Percentiles rank a stretch among this genome's conserved stretches.
Conservation (phyloP, 805 yeast genomes). For the Yamadazyma philogaea region DNA sequence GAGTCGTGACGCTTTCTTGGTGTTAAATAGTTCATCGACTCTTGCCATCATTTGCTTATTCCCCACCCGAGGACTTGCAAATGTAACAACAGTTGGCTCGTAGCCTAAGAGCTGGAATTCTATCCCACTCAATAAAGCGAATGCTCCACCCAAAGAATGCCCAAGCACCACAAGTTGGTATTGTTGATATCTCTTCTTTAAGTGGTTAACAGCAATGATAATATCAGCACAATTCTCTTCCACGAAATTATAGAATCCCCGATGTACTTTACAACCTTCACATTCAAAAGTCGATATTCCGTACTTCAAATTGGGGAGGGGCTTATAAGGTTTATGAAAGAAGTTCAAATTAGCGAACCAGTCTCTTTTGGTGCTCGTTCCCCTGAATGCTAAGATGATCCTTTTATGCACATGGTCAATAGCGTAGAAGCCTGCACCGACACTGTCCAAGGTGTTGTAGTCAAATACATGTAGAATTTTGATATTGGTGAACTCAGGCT, state of each 20-base stretch:
- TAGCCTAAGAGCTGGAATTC: constrained; percentile 57
- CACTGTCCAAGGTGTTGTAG: constrained; percentile 40
- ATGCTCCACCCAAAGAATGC: constrained; percentile 77
- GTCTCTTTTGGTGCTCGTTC: constrained; percentile 59
- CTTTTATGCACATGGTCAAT: constrained; percentile 43
- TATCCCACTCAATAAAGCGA: constrained; percentile 59
- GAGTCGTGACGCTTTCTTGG: constrained; percentile 22
- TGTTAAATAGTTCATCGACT: constrained; percentile 49
- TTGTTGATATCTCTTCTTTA: constrained; percentile 39
- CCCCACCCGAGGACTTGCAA: constrained; percentile 67
- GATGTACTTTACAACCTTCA: constrained; percentile 55
- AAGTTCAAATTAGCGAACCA: constrained; percentile 59
- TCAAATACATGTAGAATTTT: constrained; percentile 39
- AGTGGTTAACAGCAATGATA: constrained; percentile 30
- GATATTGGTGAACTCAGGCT: constrained; percentile 21
- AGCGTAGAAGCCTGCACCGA: constrained; percentile 56
- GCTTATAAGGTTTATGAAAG: constrained; percentile 45
- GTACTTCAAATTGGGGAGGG: constrained; percentile 28
- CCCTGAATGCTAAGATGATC: constrained; percentile 56
- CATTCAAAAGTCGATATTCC: constrained; percentile 28
- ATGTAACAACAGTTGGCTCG: constrained; percentile 55
- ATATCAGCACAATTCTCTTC: constrained; percentile 38
- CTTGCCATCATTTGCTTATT: constrained; percentile 48
- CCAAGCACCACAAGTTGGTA: constrained; percentile 59
- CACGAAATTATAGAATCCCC: constrained; percentile 56